Base-by-base conservation (phyloP, 1,284 basidiomycete genomes). In the Peniophora sp. region DNA sequence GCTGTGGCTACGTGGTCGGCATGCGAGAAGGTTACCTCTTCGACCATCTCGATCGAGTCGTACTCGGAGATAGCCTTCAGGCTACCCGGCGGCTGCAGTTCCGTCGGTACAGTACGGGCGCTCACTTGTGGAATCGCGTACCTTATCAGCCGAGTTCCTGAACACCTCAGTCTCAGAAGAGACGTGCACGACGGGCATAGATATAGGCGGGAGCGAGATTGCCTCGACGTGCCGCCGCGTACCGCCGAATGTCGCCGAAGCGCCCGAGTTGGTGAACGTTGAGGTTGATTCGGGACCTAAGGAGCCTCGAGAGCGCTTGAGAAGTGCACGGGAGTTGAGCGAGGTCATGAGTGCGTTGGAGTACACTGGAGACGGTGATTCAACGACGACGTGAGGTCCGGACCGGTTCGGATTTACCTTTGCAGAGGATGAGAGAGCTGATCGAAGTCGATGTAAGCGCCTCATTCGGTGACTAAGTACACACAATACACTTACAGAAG, bases 301-400 rank as follows among this genome's bases (percentile, higher is more conserved):
- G 37, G n/a, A 36, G 10, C 10, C 10, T n/a, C 37, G 37, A 6
- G 37, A 41, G 15, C 37, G 37, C 18, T n/a, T 17, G 5, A 20
- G n/a, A n/a, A 41, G 37, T 5, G 43, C 43, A 22, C 43, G 43
- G 23, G 43, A 45, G 43, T 45, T 45, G 6, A 45, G 43, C 10
- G 43, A 45, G 5, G 43, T 45, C 43, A 45, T 45, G 20, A 45
- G 43, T 10, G 43, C 23, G 23, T 45, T 45, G 9, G 43, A 45
- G 22, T 45, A 45, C 8, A 45, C 43, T 45, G 43, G 14, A 9
- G 12, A 9, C 43, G 6, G n/a, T 5, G 6, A 8, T 41, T 41
- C 8, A 45, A 10, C 20, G 20, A 18, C n/a, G 2, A 41, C 15
- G 15, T 41, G 9, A n/a, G n/a, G n/a, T 10, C n/a, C 15, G 39